These are phyloP conservation scores for Fusarium nematophilum DNA, from an alignment of 2,329 filamentous ascomycete species.

Conservation along the genomic window DNA sequence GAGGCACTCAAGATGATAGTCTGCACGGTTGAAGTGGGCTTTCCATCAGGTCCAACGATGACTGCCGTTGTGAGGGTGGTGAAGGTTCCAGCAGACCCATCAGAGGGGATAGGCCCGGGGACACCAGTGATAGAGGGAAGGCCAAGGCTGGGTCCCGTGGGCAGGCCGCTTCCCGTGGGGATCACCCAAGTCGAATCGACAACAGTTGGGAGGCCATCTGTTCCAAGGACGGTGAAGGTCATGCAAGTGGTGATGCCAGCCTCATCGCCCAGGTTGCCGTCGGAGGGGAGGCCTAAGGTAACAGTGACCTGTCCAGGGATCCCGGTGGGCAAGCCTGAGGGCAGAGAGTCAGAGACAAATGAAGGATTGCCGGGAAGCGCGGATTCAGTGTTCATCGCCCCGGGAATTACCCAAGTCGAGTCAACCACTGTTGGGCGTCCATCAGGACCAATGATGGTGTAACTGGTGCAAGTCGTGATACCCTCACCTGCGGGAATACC, in stretches of 20 bases:
- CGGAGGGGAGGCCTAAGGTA: slow-evolving; percentile 14
- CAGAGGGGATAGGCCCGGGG: slow-evolving; percentile 20
- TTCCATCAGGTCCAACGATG: slow-evolving; percentile 48
- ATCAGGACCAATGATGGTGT: slow-evolving; percentile 37
- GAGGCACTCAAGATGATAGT: slow-evolving; percentile 47
- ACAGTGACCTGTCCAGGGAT: slow-evolving; percentile 36
- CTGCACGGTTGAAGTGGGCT: slow-evolving; percentile 47
- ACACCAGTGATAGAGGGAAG: slow-evolving; percentile 22
- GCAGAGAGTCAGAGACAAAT: slow-evolving; percentile 30
- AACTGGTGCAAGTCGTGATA: slow-evolving; percentile 41
- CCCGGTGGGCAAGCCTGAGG: slow-evolving; percentile 40
- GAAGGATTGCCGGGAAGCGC: slow-evolving; percentile 32
- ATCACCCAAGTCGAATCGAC: slow-evolving; percentile 48
- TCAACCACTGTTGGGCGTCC: slow-evolving; percentile 47
- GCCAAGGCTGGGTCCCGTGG: slow-evolving; percentile 30
- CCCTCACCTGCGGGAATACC: slow-evolving; percentile 11
- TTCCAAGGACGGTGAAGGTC: slow-evolving; percentile 45
- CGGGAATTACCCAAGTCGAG: slow-evolving; percentile 47
- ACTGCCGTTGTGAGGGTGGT: slow-evolving; percentile 48
- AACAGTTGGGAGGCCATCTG: slow-evolving; percentile 45
- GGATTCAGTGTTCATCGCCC: slow-evolving; percentile 33
- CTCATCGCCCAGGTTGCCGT: background rate
- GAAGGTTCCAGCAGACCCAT: slow-evolving; percentile 24
- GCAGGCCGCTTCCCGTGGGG: slow-evolving; percentile 33
- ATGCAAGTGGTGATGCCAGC: slow-evolving; percentile 45